phyloP scores from a whole-genome alignment of 257 asterid species.

The Solanum phureja region DNA sequence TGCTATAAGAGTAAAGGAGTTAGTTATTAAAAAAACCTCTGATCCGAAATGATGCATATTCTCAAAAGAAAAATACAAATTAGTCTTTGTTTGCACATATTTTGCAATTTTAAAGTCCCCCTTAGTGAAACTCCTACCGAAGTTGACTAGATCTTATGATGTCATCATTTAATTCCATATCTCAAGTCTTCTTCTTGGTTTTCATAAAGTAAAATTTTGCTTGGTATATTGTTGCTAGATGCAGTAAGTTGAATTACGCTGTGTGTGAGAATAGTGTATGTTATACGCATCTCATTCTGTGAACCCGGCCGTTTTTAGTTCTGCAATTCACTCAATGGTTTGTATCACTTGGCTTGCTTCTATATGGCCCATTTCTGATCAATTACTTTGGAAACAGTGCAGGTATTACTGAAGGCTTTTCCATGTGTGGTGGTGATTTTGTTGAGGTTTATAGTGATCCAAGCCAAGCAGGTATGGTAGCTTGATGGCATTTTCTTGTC shows the following conservation, averaged over 20 bases:
- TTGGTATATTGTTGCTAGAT: neutral
- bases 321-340: neutral
- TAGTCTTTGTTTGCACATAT: neutral
- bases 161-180: neutral
- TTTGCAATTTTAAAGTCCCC: neutral
- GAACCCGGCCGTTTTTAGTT: neutral
- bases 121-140: neutral
- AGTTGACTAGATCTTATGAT: neutral
- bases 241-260: neutral
- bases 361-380: neutral
- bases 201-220: neutral
- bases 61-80: neutral
- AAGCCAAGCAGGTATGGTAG: conserved; percentile 64
- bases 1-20: neutral
- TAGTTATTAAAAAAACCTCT: neutral
- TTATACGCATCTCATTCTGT: neutral
- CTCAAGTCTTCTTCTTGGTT: neutral
- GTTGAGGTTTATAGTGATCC: conserved; percentile 89
- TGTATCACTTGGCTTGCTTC: neutral
- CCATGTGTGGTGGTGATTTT: conserved; percentile 99
- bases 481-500: neutral
- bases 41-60: neutral
- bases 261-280: neutral
- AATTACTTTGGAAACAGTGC: conserved; percentile 57
- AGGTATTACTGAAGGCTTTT: conserved; percentile 95